phyloP scores from a whole-genome alignment of 1,284 basidiomycete species.

The Neolentinus lepideus region DNA sequence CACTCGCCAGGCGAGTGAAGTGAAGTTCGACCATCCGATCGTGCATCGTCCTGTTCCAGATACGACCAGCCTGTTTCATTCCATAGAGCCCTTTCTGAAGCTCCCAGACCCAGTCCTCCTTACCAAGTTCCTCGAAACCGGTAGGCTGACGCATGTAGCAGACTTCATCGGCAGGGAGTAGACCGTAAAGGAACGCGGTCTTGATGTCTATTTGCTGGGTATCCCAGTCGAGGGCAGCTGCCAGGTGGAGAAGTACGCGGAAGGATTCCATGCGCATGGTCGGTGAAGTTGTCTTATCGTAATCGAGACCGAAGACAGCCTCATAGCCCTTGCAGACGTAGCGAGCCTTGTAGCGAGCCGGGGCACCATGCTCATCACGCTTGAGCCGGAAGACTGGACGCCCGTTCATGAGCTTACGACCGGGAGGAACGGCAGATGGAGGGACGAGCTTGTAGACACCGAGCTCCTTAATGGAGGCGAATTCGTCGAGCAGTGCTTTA shows the following conservation, averaged over 20 bases:
- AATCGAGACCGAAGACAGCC: conserved; percentile 32
- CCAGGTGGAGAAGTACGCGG: conserved; percentile 27
- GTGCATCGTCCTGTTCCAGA: conserved; percentile 31
- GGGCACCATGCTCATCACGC: conserved; percentile 17
- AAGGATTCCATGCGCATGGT: conserved; percentile 29
- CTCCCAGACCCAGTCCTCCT: conserved; percentile 22
- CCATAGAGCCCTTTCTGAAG: conserved; percentile 32
- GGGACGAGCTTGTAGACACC: conserved; percentile 23
- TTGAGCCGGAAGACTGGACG: conserved; percentile 25
- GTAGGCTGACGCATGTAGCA: conserved; percentile 32
- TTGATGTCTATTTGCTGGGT: conserved; percentile 37
- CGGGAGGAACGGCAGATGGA: conserved; percentile 12
- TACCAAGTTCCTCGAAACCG: conserved; percentile 21
- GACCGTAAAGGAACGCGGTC: conserved; percentile 36
- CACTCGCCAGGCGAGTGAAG: conserved; percentile 20
- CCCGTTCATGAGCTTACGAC: conserved; percentile 17
- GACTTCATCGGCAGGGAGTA: conserved; percentile 25
- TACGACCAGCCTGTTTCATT: conserved; percentile 27
- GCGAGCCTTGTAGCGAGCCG: conserved; percentile 27
- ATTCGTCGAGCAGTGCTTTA: conserved; percentile 4
- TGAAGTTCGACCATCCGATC: conserved; percentile 19
- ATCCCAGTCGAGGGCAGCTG: conserved; percentile 27
- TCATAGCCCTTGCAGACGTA: conserved; percentile 31
- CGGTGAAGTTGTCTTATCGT: conserved; percentile 34
- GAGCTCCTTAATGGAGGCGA: conserved; percentile 10